Evolutionary conservation across 225 moss, liverwort and hornwort species (phyloP), one percentile per base, ranked within the genome.

Genomic region (Neckera pumila): DNA sequence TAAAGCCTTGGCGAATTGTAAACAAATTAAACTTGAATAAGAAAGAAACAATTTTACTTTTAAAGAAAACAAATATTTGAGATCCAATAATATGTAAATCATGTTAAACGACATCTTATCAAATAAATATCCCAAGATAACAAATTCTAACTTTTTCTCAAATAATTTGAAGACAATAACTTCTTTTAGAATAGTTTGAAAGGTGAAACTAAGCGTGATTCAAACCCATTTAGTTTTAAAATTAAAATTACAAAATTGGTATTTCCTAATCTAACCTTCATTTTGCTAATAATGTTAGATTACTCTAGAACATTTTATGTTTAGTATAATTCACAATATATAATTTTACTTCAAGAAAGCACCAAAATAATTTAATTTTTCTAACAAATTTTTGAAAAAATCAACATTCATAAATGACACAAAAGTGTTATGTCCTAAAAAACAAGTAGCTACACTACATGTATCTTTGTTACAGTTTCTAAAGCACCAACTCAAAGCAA

Each of bases 41-140:
- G 11, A n/a, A n/a, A 65, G 10, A 31, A 65, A 51, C 7, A 51
- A 51, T 6, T 36, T 36, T 5, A 34, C 19, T 36, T 10, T 10
- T 2, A 34, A 9, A 65, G 1, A 65, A 36, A 19, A 66, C 0
- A 20, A 19, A 34, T 65, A 10, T n/a, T 67, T n/a, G 21, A n/a
- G n/a, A 67, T 20, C 6, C 6, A 11, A n/a, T 11, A 66, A 66
- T 0, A 36, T 19, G 1, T 6, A 20, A 65, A 11, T 2, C 2
- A 47, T 47, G 9, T 47, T 47, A 47, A 47, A 47, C 2, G 47
- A 47, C 47, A 47, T n/a, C n/a, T n/a, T n/a, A n/a, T 47, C 47
- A 47, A 47, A 47, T 47, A 47, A 47, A 47, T 47, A 47, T 47
- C 47, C 45, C 47, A 47, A 47, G 12, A 47, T 47, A 47, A 47